Conservation (phyloP, 306 rosid genomes). For the peach (Prunus persica) region Prunus_persica_NCBIv2 NC_034012.1:12935001-12935500, state of each 20-base stretch:
- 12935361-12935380: conserved; percentile 12
- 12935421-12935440: neutral
- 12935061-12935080: conserved; percentile 90
- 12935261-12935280: conserved; percentile 7
- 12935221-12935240: conserved; percentile 20
- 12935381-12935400: neutral
- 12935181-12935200: conserved; percentile 22
- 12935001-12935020: conserved; percentile 94
- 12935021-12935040: conserved; percentile 94
- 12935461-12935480: neutral
- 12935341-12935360: conserved; percentile 50
- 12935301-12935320: neutral
- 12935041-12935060: conserved; percentile 98
- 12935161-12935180: conserved; percentile 62
- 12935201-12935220: neutral
- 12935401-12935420: neutral
- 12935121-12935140: conserved; percentile 83
- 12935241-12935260: conserved; percentile 34
- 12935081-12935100: conserved; percentile 89
- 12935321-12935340: conserved; percentile 1
- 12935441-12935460: neutral
- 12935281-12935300: neutral
- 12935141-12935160: conserved; percentile 89
- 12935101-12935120: conserved; percentile 92
- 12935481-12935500: neutral